A percentile compares a stretch with the other conserved stretches of the same genome.
Evolutionary conservation across 768 basidiomycete species (phyloP).

Genomic region (Boletus rubropictus): DNA sequence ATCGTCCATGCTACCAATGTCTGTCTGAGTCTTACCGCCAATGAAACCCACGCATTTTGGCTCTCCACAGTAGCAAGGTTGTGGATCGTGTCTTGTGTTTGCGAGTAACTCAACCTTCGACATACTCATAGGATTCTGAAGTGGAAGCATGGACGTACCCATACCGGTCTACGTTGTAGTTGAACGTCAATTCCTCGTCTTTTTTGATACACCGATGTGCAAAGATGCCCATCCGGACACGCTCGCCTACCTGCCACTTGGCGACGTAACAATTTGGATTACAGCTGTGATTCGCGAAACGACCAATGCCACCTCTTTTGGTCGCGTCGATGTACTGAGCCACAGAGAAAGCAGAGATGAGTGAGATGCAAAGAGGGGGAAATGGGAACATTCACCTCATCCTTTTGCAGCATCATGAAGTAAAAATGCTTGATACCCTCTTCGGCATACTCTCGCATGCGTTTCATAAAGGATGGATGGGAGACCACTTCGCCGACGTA

Average conservation of each 20-base stretch:
- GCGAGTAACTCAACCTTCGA: background rate
- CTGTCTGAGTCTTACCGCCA: constrained; percentile 98
- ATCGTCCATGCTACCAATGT: constrained; percentile 91
- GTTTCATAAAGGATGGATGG: constrained; percentile 79
- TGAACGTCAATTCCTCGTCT: constrained; percentile 93
- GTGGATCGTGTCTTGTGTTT: constrained; percentile 75
- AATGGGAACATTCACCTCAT: constrained; percentile 61
- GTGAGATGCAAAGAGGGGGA: background rate
- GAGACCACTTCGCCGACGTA: constrained; percentile 96
- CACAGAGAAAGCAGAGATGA: background rate
- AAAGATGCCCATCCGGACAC: constrained; percentile 97
- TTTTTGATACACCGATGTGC: constrained; percentile 73
- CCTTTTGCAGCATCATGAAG: constrained; percentile 99
- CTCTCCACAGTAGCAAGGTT: constrained; percentile 93
- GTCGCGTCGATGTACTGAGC: constrained; percentile 94
- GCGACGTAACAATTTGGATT: constrained; percentile 97
- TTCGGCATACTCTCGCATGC: constrained; percentile 89
- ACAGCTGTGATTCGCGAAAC: constrained; percentile 98
- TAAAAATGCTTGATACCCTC: constrained; percentile 97
- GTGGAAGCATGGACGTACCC: constrained; percentile 52
- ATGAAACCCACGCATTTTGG: constrained; percentile 93
- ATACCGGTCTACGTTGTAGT: constrained; percentile 99
- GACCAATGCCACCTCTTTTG: constrained; percentile 91
- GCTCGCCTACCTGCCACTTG: constrained; percentile 89
- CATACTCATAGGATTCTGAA: background rate